Percentiles rank a stretch among this genome's conserved stretches.
phyloP scores from a whole-genome alignment of 192 early-diverging fungal genomes.

The Rhizoclosmatium sp. region DNA sequence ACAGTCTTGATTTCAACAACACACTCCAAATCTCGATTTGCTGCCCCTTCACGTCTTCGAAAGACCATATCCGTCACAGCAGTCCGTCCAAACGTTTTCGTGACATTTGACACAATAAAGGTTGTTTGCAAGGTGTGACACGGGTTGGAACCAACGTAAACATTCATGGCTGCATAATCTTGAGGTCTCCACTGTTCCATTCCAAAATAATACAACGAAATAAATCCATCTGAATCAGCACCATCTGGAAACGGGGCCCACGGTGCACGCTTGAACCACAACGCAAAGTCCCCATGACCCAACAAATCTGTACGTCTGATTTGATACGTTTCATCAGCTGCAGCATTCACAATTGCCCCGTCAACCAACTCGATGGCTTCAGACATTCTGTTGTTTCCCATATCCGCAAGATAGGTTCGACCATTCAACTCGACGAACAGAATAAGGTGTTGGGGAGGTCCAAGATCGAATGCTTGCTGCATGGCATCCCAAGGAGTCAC shows the following conservation, averaged over 20 bases:
- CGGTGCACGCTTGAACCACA: not conserved
- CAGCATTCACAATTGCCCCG: not conserved
- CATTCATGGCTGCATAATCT: constrained; percentile 8
- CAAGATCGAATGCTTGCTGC: not conserved
- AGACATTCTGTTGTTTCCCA: not conserved
- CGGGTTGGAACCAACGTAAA: not conserved
- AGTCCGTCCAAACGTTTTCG: constrained; percentile 12
- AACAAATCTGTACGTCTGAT: not conserved
- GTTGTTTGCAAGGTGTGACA: not conserved
- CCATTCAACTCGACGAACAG: not conserved
- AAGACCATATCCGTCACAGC: constrained; percentile 9
- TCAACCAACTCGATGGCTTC: not conserved
- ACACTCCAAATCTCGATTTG: not conserved
- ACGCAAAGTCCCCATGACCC: not conserved
- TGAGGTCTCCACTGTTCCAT: constrained; percentile 7
- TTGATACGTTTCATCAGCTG: not conserved
- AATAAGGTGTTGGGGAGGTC: not conserved
- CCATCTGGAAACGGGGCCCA: not conserved
- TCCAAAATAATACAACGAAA: not conserved
- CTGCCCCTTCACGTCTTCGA: not conserved
- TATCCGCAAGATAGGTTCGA: not conserved
- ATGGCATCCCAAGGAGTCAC: not conserved
- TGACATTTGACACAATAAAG: constrained; percentile 8
- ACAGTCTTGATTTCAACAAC: constrained; percentile 1
- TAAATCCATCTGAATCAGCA: not conserved